These are phyloP conservation scores for Scheffersomyces coipomensis DNA, from an alignment of 805 yeast genomes.

Conservation along the genomic window DNA sequence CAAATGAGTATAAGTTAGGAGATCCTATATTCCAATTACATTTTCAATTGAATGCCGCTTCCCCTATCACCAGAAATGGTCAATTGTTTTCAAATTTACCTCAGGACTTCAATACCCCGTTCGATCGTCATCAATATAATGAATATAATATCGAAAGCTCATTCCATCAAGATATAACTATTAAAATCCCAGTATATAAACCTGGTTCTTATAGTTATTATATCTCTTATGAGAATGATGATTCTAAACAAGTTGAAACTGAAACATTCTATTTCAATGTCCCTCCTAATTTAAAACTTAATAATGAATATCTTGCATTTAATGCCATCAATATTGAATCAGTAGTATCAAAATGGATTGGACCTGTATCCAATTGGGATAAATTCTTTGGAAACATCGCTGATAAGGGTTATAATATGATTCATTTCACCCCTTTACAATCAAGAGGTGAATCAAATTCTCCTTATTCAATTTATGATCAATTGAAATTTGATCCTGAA, in stretches of 20 bases:
- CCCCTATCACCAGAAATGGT: slow-evolving; percentile 70
- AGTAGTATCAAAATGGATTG: slow-evolving; percentile 90
- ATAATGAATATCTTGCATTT: slow-evolving; percentile 59
- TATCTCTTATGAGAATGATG: slow-evolving; percentile 49
- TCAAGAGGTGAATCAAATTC: slow-evolving; percentile 86
- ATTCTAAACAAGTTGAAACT: slow-evolving; percentile 39
- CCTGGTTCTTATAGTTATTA: slow-evolving; percentile 85
- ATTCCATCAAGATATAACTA: slow-evolving; percentile 60
- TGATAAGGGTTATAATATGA: slow-evolving; percentile 86
- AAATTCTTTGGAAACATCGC: slow-evolving; percentile 58
- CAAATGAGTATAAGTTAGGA: slow-evolving; percentile 25
- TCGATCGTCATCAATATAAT: slow-evolving; percentile 57
- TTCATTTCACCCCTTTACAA: slow-evolving; percentile 94
- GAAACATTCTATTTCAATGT: slow-evolving; percentile 71
- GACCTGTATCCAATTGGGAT: slow-evolving; percentile 67
- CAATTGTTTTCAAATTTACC: slow-evolving; percentile 75
- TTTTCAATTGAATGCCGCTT: slow-evolving; percentile 71
- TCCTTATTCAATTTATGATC: slow-evolving; percentile 90
- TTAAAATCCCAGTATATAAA: slow-evolving; percentile 58
- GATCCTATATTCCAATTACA: slow-evolving; percentile 51
- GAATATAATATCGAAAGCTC: slow-evolving; percentile 51
- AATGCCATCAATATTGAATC: slow-evolving; percentile 82
- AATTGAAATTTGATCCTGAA: slow-evolving; percentile 68
- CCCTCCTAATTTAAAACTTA: slow-evolving; percentile 68
- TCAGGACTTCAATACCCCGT: slow-evolving; percentile 33